Conservation (phyloP, 2,329 filamentous ascomycete species). For the Neonectria faginata region DNA sequence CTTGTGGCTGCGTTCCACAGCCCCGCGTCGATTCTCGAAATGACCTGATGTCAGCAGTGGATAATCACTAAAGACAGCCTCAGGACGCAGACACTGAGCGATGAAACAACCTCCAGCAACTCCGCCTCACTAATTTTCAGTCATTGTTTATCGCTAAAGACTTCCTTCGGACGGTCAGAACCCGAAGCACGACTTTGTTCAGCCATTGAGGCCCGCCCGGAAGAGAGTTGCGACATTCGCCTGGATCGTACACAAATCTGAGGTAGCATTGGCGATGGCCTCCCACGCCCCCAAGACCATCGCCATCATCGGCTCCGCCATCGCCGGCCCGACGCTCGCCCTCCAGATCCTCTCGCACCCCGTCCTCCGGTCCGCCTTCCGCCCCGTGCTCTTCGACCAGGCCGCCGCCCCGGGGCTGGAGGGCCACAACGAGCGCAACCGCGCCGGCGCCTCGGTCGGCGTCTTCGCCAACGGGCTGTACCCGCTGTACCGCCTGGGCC, state of each 20-base stretch:
- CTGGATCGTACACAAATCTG: not conserved
- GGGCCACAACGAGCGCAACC: constrained; percentile 29
- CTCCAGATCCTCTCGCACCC: constrained; percentile 36
- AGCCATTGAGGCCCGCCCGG: not conserved
- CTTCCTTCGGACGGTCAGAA: not conserved
- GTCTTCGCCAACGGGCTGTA: constrained; percentile 42
- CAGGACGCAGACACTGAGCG: not conserved
- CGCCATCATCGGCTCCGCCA: constrained; percentile 38
- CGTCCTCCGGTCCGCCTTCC: constrained; percentile 28
- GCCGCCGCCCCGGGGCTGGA: constrained; percentile 26
- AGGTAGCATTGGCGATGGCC: not conserved
- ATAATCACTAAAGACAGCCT: not conserved
- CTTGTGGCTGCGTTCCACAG: not conserved
- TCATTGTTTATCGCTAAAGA: no score
- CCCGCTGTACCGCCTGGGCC: constrained; percentile 34
- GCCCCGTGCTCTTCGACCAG: constrained; percentile 34
- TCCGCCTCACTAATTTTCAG: not conserved
- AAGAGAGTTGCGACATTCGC: not conserved
- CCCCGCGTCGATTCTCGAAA: not conserved
- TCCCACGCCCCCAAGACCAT: constrained; percentile 27
- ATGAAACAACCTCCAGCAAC: not conserved
- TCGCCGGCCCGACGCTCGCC: constrained; percentile 35
- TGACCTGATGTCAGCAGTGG: constrained; percentile 6
- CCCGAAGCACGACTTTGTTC: not conserved
- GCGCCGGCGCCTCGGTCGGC: constrained; percentile 39